Evolutionary conservation across 306 rosid genomes (phyloP).

Genomic region (Malus sieversii): DNA sequence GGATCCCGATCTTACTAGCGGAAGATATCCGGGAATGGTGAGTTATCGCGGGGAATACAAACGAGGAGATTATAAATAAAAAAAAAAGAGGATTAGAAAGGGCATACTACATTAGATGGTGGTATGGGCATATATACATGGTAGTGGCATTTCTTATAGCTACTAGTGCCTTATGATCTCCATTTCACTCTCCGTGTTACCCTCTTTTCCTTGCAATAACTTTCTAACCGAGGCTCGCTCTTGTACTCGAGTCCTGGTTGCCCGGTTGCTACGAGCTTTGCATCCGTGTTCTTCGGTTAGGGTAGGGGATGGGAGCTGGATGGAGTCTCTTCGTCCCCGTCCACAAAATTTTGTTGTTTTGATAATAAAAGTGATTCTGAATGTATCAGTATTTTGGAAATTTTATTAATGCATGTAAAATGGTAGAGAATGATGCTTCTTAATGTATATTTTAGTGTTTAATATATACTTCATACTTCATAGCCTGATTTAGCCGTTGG

Average conservation of each 20-base stretch:
- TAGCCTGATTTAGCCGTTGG: neutral
- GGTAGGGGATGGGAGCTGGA: neutral
- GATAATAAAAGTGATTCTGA: neutral
- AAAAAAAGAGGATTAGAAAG: conserved; percentile 19
- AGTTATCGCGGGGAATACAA: conserved; percentile 7
- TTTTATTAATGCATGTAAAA: neutral
- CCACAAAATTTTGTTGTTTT: conserved; percentile 17
- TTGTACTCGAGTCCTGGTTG: neutral
- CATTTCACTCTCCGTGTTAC: neutral
- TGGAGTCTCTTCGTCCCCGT: neutral
- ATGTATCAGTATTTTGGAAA: neutral
- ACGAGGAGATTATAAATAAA: neutral
- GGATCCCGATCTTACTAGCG: conserved; percentile 50
- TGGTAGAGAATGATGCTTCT: neutral
- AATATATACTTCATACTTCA: neutral
- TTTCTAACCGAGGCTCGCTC: neutral
- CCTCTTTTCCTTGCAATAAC: conserved; percentile 2
- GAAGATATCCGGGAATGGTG: neutral
- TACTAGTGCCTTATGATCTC: conserved; percentile 19
- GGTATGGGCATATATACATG: conserved; percentile 32
- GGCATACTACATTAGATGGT: conserved; percentile 41
- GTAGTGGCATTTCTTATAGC: conserved; percentile 25
- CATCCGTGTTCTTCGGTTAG: neutral
- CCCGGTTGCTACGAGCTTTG: conserved; percentile 4
- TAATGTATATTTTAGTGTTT: neutral